These are phyloP conservation scores for Malassezia yamatoensis DNA, from an alignment of 1,284 basidiomycete species.

Conservation along the genomic window DNA sequence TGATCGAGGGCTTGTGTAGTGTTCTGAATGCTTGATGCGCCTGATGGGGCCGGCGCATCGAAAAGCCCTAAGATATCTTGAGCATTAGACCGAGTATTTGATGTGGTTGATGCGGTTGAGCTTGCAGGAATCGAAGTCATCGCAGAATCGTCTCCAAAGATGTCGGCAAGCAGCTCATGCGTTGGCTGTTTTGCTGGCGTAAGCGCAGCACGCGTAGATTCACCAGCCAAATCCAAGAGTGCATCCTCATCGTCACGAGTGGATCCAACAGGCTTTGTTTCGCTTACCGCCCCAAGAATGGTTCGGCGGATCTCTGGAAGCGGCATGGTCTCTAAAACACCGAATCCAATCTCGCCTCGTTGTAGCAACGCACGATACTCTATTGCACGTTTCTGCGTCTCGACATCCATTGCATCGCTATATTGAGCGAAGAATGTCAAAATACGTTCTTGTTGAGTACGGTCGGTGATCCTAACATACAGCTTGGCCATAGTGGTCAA, in stretches of 20 bases:
- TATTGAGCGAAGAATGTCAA: constrained; percentile 65
- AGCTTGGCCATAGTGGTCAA: constrained; percentile 84
- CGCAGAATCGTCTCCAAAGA: constrained; percentile 58
- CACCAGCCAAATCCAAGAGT: not conserved
- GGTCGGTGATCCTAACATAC: constrained; percentile 59
- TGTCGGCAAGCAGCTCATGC: constrained; percentile 81
- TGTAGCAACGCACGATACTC: constrained; percentile 80
- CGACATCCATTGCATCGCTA: constrained; percentile 73
- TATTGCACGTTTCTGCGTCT: constrained; percentile 88
- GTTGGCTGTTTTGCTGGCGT: constrained; percentile 51
- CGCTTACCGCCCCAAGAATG: constrained; percentile 38
- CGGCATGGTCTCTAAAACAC: constrained; percentile 94
- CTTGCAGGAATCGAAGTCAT: not conserved
- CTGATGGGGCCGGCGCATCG: constrained; percentile 49
- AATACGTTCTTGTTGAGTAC: constrained; percentile 61
- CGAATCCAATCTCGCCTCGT: constrained; percentile 61
- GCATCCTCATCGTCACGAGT: constrained; percentile 25
- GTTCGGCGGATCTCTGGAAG: constrained; percentile 69
- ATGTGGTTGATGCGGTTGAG: not conserved
- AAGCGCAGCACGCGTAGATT: constrained; percentile 11
- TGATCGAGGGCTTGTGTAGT: constrained; percentile 16
- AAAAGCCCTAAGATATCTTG: constrained; percentile 89
- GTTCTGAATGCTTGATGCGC: constrained; percentile 28
- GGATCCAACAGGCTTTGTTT: constrained; percentile 39
- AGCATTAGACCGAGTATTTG: constrained; percentile 52